Evolutionary conservation across 257 asterid genomes (phyloP), one percentile per base, ranked within the genome.

Genomic region (Parsonsia alboflavescens): DNA sequence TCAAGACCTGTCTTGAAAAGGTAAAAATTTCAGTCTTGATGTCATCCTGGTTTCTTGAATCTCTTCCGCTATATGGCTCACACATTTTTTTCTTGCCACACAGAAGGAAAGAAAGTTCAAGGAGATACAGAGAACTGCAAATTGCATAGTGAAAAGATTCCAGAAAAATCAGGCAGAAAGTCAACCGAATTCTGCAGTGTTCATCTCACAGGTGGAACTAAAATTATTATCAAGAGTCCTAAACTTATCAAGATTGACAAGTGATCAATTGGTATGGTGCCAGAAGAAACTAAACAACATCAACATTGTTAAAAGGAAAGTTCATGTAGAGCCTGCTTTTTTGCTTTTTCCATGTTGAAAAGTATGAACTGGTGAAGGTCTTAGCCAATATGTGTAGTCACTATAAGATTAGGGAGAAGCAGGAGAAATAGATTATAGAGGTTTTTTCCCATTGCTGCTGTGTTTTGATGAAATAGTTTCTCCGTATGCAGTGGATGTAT

Each of bases 331-430:
- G 74, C 85, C 91, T 9, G 84, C 82, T 45, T 91, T 91, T 80
- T 81, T 82, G 70, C 93, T 93, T 79, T 93, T 93, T 52, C 98
- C 98, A n/a, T 87, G 95, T 77, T 93, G 75, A 80, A 33, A 63
- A 71, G 7, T 36, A 17, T 66, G 48, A 44, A 44, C 50, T 66
- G 50, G 50, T 8, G 50, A 41, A 41, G 45, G 36, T n/a, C 24
- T 33, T 33, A 33, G 39, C 39, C 57, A 6, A 19, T 22, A 26
- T 62, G n/a, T n/a, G 39, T 3, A 33, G 39, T 33, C 39, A 33
- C 3, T 33, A 33, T 1, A 33, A 61, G 61, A 10, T 28, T 19
- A 15, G 50, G 7, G 33, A 42, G 49, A 42, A 12, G 10, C 48
- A 61, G 48, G 19, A 26, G 28, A 68, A 48, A 3, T 46, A 46